Evolutionary conservation across 208 protist genomes (phyloP), one percentile per base, ranked within the genome.

Genomic region (Leishmania martiniquensis): DNA sequence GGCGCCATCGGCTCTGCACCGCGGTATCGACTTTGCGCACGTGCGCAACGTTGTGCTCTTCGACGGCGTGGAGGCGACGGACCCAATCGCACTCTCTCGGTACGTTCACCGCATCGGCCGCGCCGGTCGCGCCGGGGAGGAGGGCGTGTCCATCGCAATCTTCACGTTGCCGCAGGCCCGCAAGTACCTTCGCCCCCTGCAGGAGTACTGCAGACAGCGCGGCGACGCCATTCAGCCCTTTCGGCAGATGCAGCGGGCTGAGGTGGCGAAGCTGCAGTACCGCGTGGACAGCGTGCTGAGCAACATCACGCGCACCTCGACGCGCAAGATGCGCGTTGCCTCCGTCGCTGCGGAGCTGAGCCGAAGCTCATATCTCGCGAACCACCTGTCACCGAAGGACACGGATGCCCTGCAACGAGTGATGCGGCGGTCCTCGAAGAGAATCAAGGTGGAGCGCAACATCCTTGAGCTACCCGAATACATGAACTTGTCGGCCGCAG

Each of bases 101-200:
- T 99, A 99, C 89, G 95, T 98, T 29, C 99, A 99, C 83, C 93
- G 98, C 59, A 91, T 99, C 49, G 99, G 99, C 62, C 94, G 98
- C 42, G 98, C 96, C 2, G 98, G 89, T 10, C 91, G 98, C 51
- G 98, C 91, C 5, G 92, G 93, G 0, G 87, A 97, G 70, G 85
- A 90, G 62, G 98, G 98, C 32, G 85, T 97, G 72, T 93, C 97
- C 15, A 94, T 99, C 57, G 94, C 95, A 20, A 84, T 99, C 62
- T 89, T 98, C 63, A 87, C 88, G 10, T 75, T 95, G 1, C 85
- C 90, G 12, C 91, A 98, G 83, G 87, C 92, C 13, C 78, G 84
- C 42, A 89, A 86, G 69, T 83, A 93, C 70, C 83, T 91, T 7
- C 67, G 76, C 49, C 83, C 80, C 13, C 84, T 98, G 29, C 84